phyloP scores from a whole-genome alignment of 2,329 filamentous ascomycete genomes.

The Harringtonia aguacate region DNA sequence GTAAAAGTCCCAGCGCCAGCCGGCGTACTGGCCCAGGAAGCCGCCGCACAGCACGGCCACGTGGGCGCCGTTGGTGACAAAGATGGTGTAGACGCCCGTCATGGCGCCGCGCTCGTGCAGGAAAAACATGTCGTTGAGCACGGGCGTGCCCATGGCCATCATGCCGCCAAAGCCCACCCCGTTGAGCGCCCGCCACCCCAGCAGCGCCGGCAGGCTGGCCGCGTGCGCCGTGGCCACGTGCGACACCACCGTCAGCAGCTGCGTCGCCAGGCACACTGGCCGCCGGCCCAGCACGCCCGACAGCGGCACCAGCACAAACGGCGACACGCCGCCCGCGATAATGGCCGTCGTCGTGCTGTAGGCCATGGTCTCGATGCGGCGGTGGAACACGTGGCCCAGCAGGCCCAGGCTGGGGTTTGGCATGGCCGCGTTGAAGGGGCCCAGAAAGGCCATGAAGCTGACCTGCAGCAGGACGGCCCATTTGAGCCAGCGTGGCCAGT shows the following conservation, averaged over 20 bases:
- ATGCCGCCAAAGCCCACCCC: slow-evolving; percentile 10
- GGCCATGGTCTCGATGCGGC: slow-evolving; percentile 5
- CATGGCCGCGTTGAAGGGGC: slow-evolving; percentile 10
- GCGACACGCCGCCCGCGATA: slow-evolving; percentile 8
- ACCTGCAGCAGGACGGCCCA: slow-evolving; percentile 11
- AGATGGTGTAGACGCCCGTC: slow-evolving; percentile 11
- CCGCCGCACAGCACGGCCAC: slow-evolving; percentile 8
- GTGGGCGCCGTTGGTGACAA: slow-evolving; percentile 11
- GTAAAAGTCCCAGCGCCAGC: slow-evolving; percentile 11
- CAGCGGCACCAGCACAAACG: slow-evolving; percentile 8
- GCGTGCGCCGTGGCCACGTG: slow-evolving; percentile 7
- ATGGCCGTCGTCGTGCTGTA: slow-evolving; percentile 10
- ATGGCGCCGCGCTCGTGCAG: slow-evolving; percentile 11
- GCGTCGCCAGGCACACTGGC: slow-evolving; percentile 7
- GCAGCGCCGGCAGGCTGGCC: slow-evolving; percentile 3
- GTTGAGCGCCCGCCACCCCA: slow-evolving; percentile 9
- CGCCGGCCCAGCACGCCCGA: slow-evolving; percentile 10
- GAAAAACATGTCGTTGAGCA: slow-evolving; percentile 12
- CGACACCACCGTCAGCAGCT: slow-evolving; percentile 5
- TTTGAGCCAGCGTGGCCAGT: slow-evolving; percentile 12
- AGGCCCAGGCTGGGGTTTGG: slow-evolving; percentile 8
- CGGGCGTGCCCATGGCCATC: slow-evolving; percentile 10
- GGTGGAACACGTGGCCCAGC: slow-evolving; percentile 3
- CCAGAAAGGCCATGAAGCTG: slow-evolving; percentile 11
- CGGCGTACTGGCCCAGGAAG: slow-evolving; percentile 8